Evolutionary conservation across 2,329 filamentous ascomycete species (phyloP), one percentile per base, ranked within the genome.

Genomic region (Tolypocladium inflatum): DNA sequence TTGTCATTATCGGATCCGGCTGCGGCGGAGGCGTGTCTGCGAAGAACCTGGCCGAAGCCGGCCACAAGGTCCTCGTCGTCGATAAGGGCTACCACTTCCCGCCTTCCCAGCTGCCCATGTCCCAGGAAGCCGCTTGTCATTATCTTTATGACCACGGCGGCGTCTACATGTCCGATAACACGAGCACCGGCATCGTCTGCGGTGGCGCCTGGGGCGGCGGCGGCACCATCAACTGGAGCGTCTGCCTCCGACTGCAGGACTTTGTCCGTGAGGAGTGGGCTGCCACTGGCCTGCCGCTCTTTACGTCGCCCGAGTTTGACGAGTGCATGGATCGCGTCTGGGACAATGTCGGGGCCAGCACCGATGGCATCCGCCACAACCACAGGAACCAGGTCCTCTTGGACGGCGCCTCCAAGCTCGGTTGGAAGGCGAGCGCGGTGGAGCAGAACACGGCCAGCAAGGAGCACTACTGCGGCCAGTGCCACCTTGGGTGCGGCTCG

Each of bases 191-290:
- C 19, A 71, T 93, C 15, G 70, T 89, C 3, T 83, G 88, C 0
- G 92, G 89, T 2, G 82, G 84, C 58, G 83, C 83, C 38, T 96
- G 88, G 84, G 92, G 92, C 37, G 92, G 92, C 48, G 92, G 92
- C 57, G 91, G 91, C 7, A 91, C 90, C 0, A 74, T 96, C 65
- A 97, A 97, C 72, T 97, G 91, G 91, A 88, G 80, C 66, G 82
- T 83, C 10, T 76, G 76, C 55, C 74, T 86, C 55, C 77, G 80
- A 64, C 88, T 90, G 0, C 90, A 93, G 67, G 84, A 82, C 33
- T 89, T 80, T 62, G 89, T 96, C 1, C 83, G 91, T 4, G 78
- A 84, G 63, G 90, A 96, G 72, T 97, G 93, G 92, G 86, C 89
- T 0, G 76, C 82, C 55, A 66, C 74, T 19, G 85, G 86, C 0